Evolutionary conservation across 2,329 filamentous ascomycete species (phyloP), one percentile per base, ranked within the genome.

Genomic region (Aspergillus ochraceus): DNA sequence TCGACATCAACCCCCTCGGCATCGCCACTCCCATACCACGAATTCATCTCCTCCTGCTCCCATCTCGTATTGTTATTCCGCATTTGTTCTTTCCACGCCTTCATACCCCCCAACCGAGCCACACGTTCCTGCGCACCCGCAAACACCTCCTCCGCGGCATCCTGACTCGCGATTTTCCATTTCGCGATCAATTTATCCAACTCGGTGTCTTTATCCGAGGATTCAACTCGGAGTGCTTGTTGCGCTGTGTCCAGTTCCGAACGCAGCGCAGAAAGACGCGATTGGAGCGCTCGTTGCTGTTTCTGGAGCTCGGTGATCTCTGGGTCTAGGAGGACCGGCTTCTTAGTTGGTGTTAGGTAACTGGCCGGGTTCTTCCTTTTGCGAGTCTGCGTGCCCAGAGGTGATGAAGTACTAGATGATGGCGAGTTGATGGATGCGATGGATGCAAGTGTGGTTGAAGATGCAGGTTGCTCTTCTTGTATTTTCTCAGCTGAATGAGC

Each of bases 111-210:
- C 83, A 88, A 88, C 65, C 83, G 77, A 66, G 85, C 79, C 39
- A 90, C 80, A 56, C 85, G 76, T 70, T 88, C 86, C 62, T 82
- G 81, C 22, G 88, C 85, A 20, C 79, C 76, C 24, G 76, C 80
- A 71, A 89, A 91, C 11, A 90, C 75, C 67, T 90, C 87, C 65
- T 91, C 89, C 1, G 89, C 89, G 6, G 87, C 88, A 53, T 81
- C 76, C 62, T 87, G 81, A 60, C 84, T 85, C 19, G 86, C 84
- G 0, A 69, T 73, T 51, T 80, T 84, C 89, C 89, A 92, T 70
- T 84, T 88, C 3, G 70, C 71, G 47, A 85, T 82, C 64, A 90
- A 68, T 0, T 70, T 74, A 47, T 82, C 75, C 24, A 91, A 76
- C 59, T 90, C 85, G 1, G 75, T 78, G 69, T 87, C 84, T 57